Evolutionary conservation across 2,329 filamentous ascomycete species (phyloP), one percentile per base, ranked within the genome.

Genomic region (Diaporthe helianthi): DNA sequence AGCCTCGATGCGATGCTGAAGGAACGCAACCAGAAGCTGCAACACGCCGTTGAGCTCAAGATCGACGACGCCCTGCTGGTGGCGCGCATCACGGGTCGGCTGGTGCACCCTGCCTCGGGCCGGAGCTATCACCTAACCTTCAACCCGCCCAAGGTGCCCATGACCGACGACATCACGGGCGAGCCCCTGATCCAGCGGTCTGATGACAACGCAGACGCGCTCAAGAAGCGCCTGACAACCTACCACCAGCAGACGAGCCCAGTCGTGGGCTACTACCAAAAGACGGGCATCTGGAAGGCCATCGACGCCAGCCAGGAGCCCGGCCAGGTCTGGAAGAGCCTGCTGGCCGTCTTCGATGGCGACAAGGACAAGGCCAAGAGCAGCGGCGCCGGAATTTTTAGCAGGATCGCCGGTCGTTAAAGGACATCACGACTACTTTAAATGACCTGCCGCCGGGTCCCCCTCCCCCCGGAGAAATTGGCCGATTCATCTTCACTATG

Each of bases 101-200:
- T 99, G 72, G 87, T 99, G 76, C 96, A 99, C 87, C 95, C 95
- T 69, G 95, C 95, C 65, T 98, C 94, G 68, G 96, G 96, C 74
- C 94, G 96, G 78, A 94, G 93, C 75, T 99, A 99, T 86, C 96
- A 99, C 90, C 96, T 92, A 83, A 92, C 96, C 82, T 99, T 99
- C 90, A 98, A 98, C 89, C 96, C 96, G 64, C 96, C 96, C 77
- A 97, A 98, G 89, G 84, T 89, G 76, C 78, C 88, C 74, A 98
- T 98, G 96, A 97, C 90, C 80, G 96, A 99, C 82, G 96, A 99
- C 82, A 83, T 98, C 75, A 98, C 96, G 24, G 96, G 96, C 81
- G 96, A 99, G 87, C 94, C 95, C 60, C 87, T 99, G 75, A 92
- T 98, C 77, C 96, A 98, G 86, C 91, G 96, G 77, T 95, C 92